Evolutionary conservation across 2,329 filamentous ascomycete genomes (phyloP).

Genomic region (Ceratocystis lukuohia): DNA sequence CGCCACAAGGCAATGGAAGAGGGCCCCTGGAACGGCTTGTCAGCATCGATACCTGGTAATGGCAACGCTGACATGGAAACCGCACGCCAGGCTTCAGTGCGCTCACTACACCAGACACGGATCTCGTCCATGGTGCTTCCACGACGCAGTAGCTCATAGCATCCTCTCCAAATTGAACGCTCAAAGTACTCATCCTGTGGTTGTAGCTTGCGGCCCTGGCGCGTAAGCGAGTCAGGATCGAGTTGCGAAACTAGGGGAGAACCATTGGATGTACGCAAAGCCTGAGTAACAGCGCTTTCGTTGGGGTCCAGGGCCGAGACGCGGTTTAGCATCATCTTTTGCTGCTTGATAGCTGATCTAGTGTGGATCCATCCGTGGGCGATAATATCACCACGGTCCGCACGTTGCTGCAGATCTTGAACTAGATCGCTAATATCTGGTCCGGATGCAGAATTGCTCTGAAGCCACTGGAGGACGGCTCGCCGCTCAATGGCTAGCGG

Average conservation of each 20-base stretch:
- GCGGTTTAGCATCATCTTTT: slow-evolving; percentile 61
- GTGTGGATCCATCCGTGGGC: slow-evolving; percentile 88
- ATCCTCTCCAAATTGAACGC: slow-evolving; percentile 81
- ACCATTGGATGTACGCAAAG: slow-evolving; percentile 44
- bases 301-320: slow-evolving; percentile 51
- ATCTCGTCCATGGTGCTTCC: slow-evolving; percentile 64
- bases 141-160: slow-evolving; percentile 80
- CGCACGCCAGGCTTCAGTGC: slow-evolving; percentile 80
- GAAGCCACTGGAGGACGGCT: slow-evolving; percentile 73
- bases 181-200: slow-evolving; percentile 80
- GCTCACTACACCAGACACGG: slow-evolving; percentile 71
- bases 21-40: slow-evolving; percentile 29
- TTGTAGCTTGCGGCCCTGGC: slow-evolving; percentile 65
- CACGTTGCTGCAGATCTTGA: slow-evolving; percentile 59
- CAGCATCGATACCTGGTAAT: slow-evolving; percentile 37
- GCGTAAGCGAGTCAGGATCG: slow-evolving; percentile 76
- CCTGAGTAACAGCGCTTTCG: slow-evolving; percentile 41
- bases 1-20: slow-evolving; percentile 52
- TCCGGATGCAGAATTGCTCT: slow-evolving; percentile 55
- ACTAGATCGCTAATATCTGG: slow-evolving; percentile 65
- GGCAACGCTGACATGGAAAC: slow-evolving; percentile 64
- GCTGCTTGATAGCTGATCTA: slow-evolving; percentile 73
- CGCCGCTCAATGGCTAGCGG: slow-evolving; percentile 63
- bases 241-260: slow-evolving; percentile 68
- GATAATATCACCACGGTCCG: slow-evolving; percentile 68